Evolutionary conservation across 306 rosid species (phyloP).

Genomic region (Dalbergia cochinchinensis): DNA sequence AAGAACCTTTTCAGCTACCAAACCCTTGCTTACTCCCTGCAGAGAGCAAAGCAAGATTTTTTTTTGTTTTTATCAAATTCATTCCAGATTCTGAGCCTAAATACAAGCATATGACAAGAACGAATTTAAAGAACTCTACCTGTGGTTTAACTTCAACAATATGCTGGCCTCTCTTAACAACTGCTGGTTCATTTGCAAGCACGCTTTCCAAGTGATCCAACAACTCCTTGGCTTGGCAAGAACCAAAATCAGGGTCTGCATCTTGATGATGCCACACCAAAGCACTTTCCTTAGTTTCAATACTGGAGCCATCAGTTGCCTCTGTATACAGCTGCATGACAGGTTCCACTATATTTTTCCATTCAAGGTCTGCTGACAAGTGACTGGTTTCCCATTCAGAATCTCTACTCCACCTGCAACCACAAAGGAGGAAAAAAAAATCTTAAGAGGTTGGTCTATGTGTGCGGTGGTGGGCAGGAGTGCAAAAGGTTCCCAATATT

Average conservation of each 20-base stretch:
- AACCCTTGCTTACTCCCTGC: conserved; percentile 91
- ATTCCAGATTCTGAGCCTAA: conserved; percentile 31
- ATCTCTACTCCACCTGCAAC: conserved; percentile 67
- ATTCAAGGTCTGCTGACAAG: conserved; percentile 68
- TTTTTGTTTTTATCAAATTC: background rate
- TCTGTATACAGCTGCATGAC: conserved; percentile 78
- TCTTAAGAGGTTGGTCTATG: background rate
- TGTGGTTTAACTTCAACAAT: conserved; percentile 93
- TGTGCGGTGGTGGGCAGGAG: background rate
- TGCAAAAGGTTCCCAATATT: conserved; percentile 8
- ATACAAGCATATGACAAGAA: background rate
- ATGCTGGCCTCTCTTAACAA: conserved; percentile 76
- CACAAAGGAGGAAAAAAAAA: conserved; percentile 7
- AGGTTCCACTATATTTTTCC: conserved; percentile 82
- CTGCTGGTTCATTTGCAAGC: conserved; percentile 80
- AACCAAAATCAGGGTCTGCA: conserved; percentile 91
- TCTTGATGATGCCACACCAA: conserved; percentile 95
- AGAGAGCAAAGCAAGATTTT: background rate
- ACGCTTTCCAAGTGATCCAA: conserved; percentile 79
- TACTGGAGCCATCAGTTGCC: conserved; percentile 85
- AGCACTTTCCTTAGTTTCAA: conserved; percentile 80
- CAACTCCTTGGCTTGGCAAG: conserved; percentile 87
- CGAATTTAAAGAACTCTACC: conserved; percentile 52
- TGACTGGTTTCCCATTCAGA: conserved; percentile 79
- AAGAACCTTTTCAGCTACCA: conserved; percentile 74